Base-by-base conservation (phyloP, 192 early-diverging fungal genomes). In the Oehlia diaphana region DNA sequence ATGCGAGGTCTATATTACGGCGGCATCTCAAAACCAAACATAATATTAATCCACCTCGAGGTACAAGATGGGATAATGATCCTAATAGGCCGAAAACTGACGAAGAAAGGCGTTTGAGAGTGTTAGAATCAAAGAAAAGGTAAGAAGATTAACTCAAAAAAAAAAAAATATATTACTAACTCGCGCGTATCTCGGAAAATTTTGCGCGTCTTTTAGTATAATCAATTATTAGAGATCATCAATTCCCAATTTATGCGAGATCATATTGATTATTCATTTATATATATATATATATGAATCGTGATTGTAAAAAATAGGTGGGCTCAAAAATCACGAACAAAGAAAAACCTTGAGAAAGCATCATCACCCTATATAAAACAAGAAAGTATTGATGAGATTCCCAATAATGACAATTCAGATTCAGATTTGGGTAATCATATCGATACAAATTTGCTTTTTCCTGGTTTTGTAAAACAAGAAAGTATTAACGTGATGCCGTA, bases 51-150 rank as follows among this genome's bases (percentile, higher is more conserved):
- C 39, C 65, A 19, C 76, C 63, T 16, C 76, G 76, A 16, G 76
- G 63, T 26, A 66, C 76, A 26, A 63, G 76, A 2, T 77, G 76
- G 76, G 76, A 77, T 66, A 77, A 66, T 66, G 44, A 77, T 49
- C 76, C 76, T 16, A 77, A 77, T 77, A 35, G 76, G 21, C 76
- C 76, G 3, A 77, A 77, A 67, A 66, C 37, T 66, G 76, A 77
- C 64, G 76, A 64, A 49, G 76, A 77, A 31, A n/a, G 76, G 9
- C 76, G 64, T 19, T 39, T 66, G 14, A 19, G 76, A 62, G 65
- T 67, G 6, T 67, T 77, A 37, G 62, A 66, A 47, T 77, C 76
- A 28, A 77, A 77, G 31, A 39, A 64, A 77, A 77, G 35, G 76
- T 77, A 77, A 21, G 53, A 35, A 62, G 9, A 58, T 58, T 19